Conservation (phyloP, 805 yeast species). For the Metschnikowia santaceciliae region DNA sequence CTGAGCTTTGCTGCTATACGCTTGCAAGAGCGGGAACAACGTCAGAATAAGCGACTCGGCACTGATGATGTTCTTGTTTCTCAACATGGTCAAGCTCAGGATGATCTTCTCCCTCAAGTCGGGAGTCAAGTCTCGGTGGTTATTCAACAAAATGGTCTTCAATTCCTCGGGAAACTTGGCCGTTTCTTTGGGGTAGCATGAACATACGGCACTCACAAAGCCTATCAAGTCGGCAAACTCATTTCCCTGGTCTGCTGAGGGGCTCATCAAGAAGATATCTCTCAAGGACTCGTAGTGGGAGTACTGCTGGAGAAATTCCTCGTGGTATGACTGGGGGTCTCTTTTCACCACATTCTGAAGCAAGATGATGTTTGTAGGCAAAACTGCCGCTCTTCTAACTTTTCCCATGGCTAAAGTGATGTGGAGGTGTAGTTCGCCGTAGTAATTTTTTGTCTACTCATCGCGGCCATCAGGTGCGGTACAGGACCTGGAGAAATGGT, state of each 20-base stretch:
- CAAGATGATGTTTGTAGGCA: conserved; percentile 88
- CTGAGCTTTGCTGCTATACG: conserved; percentile 46
- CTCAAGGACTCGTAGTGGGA: conserved; percentile 88
- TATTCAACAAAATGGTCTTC: conserved; percentile 59
- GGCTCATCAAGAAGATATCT: conserved; percentile 79
- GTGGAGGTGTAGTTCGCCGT: neutral
- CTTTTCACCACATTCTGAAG: conserved; percentile 89
- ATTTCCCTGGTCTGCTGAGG: conserved; percentile 37
- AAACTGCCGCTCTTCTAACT: conserved; percentile 84
- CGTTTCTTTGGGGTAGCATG: conserved; percentile 87
- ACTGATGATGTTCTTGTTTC: conserved; percentile 75
- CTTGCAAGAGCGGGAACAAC: conserved; percentile 76
- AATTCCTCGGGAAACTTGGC: conserved; percentile 79
- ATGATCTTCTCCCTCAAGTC: conserved; percentile 88
- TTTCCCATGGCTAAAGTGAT: conserved; percentile 59
- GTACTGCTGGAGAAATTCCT: conserved; percentile 89
- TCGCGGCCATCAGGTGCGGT: conserved; percentile 12
- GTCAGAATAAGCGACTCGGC: conserved; percentile 83
- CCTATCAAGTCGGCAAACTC: conserved; percentile 81
- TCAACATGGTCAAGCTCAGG: conserved; percentile 81
- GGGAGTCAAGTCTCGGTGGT: conserved; percentile 79
- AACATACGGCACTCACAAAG: conserved; percentile 87
- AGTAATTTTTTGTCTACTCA: conserved; percentile 9
- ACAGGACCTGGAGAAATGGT: conserved; percentile 3
- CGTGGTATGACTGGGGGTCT: conserved; percentile 91